A percentile compares a stretch with the other conserved stretches of the same genome.
Conservation (phyloP, 345 rosid species). For the Pelargonium nanum region DNA sequence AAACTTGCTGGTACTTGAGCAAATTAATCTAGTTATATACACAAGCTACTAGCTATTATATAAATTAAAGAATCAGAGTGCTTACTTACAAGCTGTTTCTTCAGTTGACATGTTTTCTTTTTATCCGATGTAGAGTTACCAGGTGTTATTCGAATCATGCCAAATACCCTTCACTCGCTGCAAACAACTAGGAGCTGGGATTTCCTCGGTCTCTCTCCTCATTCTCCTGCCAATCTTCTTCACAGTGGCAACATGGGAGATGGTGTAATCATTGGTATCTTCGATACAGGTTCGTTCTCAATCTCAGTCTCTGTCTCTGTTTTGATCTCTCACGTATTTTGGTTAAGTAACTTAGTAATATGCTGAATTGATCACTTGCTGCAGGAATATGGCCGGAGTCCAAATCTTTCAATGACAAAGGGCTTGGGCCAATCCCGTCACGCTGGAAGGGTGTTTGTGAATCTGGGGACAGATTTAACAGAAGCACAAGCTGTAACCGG, state of each 20-base stretch:
- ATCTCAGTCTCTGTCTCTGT: slow-evolving; percentile 1
- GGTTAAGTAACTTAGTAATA: too few species aligned
- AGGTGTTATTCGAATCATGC: slow-evolving; percentile 43
- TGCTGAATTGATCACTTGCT: not conserved
- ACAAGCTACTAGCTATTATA: too few species aligned
- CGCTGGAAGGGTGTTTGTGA: slow-evolving; percentile 47
- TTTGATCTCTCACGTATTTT: not conserved
- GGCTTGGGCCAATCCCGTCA: slow-evolving; percentile 35
- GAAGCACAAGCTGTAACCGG: slow-evolving; percentile 29
- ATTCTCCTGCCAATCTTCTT: slow-evolving; percentile 29
- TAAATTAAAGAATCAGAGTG: not conserved
- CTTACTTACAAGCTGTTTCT: not conserved
- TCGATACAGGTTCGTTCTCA: slow-evolving; percentile 53
- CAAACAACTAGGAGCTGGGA: slow-evolving; percentile 61
- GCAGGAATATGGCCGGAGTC: slow-evolving; percentile 44
- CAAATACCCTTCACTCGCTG: slow-evolving; percentile 39
- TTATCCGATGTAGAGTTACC: slow-evolving; percentile 34
- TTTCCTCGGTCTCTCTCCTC: slow-evolving; percentile 42
- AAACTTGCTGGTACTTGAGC: slow-evolving; percentile 33
- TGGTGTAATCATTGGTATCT: slow-evolving; percentile 48
- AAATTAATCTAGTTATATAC: not conserved
- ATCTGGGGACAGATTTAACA: slow-evolving; percentile 21
- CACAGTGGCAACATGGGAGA: slow-evolving; percentile 52
- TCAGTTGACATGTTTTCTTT: not conserved
- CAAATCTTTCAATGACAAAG: slow-evolving; percentile 31